phyloP scores from a whole-genome alignment of 805 yeast species.

The Candida saitoana region DNA sequence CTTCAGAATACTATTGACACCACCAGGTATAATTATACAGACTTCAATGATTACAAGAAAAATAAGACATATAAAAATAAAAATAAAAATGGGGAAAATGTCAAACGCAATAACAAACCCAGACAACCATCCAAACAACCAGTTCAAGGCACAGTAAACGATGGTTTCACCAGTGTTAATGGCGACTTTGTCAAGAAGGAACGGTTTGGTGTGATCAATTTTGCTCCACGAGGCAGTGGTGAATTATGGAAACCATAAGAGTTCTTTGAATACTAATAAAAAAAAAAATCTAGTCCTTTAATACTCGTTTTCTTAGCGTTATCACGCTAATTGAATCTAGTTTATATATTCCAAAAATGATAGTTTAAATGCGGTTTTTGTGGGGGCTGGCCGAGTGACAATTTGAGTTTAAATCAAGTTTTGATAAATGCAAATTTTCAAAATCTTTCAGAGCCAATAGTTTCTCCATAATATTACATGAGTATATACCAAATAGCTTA shows the following conservation, averaged over 20 bases:
- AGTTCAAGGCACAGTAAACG: neutral
- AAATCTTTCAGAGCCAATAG: too few species aligned
- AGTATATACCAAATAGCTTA: neutral
- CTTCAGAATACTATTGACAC: conserved; percentile 34
- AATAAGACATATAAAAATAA: conserved; percentile 6
- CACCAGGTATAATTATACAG: conserved; percentile 22
- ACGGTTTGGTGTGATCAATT: conserved; percentile 44
- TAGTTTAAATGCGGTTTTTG: too few species aligned
- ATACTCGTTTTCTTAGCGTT: too few species aligned
- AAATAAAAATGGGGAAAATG: conserved; percentile 16
- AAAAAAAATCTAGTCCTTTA: too few species aligned
- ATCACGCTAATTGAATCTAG: too few species aligned
- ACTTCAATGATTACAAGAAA: conserved; percentile 1
- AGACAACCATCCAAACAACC: conserved; percentile 9
- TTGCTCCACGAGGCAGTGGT: conserved; percentile 61
- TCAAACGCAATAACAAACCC: neutral
- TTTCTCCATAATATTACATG: too few species aligned
- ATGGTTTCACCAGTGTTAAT: conserved; percentile 9
- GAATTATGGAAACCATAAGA: conserved; percentile 50
- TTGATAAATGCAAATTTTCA: too few species aligned
- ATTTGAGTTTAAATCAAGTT: too few species aligned
- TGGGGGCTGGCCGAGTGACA: too few species aligned
- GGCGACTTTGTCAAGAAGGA: conserved; percentile 39
- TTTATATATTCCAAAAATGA: too few species aligned
- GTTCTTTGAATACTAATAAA: too few species aligned